Percentiles rank a stretch among this genome's conserved stretches.
phyloP scores from a whole-genome alignment of 805 yeast genomes.

The Kodamaea fukazawae region DNA sequence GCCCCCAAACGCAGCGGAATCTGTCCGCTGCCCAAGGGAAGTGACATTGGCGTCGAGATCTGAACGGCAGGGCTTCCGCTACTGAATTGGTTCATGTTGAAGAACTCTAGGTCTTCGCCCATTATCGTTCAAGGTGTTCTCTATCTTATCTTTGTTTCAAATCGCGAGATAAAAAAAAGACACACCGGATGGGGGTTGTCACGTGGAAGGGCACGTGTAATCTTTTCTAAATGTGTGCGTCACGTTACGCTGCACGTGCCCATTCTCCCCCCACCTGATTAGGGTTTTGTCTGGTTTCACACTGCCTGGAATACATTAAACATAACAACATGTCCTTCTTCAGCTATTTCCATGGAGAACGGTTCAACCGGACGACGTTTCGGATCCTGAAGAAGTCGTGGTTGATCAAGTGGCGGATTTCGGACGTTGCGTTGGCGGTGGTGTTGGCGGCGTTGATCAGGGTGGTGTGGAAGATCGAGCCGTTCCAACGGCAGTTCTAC shows the following conservation, averaged over 20 bases:
- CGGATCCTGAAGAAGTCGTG: slow-evolving; percentile 5
- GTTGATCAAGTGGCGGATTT: slow-evolving; percentile 26
- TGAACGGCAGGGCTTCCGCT: no score
- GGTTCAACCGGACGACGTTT: slow-evolving; percentile 3
- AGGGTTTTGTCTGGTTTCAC: not conserved
- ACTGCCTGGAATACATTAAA: no score
- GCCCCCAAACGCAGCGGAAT: no score
- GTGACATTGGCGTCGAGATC: no score
- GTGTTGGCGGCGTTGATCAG: slow-evolving; percentile 22
- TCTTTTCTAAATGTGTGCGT: not conserved
- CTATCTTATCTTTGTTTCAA: no score
- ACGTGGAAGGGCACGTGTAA: not conserved
- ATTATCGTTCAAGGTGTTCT: not conserved
- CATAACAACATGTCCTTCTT: not conserved
- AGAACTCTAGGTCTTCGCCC: no score
- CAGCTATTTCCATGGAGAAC: not conserved
- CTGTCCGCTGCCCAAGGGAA: no score
- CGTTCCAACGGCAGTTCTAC: slow-evolving; percentile 76
- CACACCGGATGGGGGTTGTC: slow-evolving; percentile 1
- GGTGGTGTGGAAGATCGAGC: slow-evolving; percentile 33
- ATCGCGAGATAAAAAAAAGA: no score
- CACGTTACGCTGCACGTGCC: not conserved
- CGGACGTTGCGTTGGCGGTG: slow-evolving; percentile 21
- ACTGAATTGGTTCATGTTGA: no score
- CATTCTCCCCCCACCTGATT: no score